Base-by-base conservation (phyloP, 2,329 filamentous ascomycete species). In the Zelopaecilomyces penicillatus region DNA sequence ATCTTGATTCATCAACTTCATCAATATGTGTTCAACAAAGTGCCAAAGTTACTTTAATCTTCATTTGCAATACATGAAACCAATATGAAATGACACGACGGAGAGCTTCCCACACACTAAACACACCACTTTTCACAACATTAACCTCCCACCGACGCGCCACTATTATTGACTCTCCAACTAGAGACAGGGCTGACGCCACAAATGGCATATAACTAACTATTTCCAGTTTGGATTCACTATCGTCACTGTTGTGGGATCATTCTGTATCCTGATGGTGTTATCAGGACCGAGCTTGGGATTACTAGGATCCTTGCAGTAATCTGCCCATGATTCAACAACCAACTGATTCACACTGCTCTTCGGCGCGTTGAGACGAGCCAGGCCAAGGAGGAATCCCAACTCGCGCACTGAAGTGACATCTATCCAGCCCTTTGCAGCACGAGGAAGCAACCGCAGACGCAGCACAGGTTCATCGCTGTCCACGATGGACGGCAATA, bases 391-490 rank as follows among this genome's bases (percentile, higher is more conserved):
- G 11, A 47, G 37, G 36, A 43, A 42, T 6, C 41, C 30, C 28
- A 47, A 19, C 37, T 47, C 45, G 4, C 7, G 9, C 6, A 43
- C 37, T 1, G 30, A 3, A 10, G 26, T 41, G 27, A 30, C 32
- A 30, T 35, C 27, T 31, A 43, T 30, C 45, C 45, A 47, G n/a
- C 45, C 45, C 27, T 37, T 47, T 5, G 45, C 45, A 5, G 45
- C 40, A 9, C 45, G 45, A 1, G 45, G 45, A 4, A 47, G 37
- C 26, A 47, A 3, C 6, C 45, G 45, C n/a, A 47, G 40, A 2
- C 36, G 40, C 35, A 46, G 31, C 11, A 44, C 42, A 6, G 37
- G 26, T n/a, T 38, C 5, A 8, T 29, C 35, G 30, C 30, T 37
- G 30, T 33, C 30, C 6, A 34, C 4, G 7, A 41, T 10, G 4